Base-by-base conservation (phyloP, 169 alveolate species). In the Plasmodium relictum region DNA sequence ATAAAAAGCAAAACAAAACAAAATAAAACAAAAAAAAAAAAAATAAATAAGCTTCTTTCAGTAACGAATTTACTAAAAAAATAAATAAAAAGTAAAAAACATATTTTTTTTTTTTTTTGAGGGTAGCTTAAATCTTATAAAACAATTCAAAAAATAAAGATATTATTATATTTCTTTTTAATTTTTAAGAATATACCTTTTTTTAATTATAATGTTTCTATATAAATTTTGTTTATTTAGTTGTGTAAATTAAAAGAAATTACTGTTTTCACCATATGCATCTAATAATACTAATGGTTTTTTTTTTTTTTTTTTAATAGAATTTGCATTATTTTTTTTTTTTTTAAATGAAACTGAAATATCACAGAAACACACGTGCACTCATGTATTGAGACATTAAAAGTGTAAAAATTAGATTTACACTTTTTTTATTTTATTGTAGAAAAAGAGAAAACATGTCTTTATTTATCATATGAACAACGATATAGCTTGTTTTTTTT, bases 171-270 rank as follows among this genome's bases (percentile, higher is more conserved):
- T 31, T 37, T 63, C 26, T 37, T 63, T 37, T 37, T 63, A 63
- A 63, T 63, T 63, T n/a, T 63, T 26, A 63, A 63, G 39, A 63
- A 31, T n/a, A 63, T 26, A 6, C 73, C 73, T 63, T 24, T 26
- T 8, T 63, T n/a, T 31, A 31, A 31, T 31, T 48, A 10, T 4
- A 10, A 48, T 14, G 58, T 48, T 9, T 48, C 20, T 48, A 48
- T 48, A 48, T 48, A 48, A 10, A 48, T 48, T 48, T 48, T 48
- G 58, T 48, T 14, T 48, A 10, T 48, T 48, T 0, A 48, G 6
- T 48, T 0, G 6, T 48, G 5, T 48, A 9, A 1, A 14, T 4
- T 56, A 16, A 56, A 56, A 9, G 2, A 56, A 56, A 14, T 56
- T 56, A 22, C 31, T 63, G 6, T 63, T 8, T 63, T 37, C 54